A percentile compares a stretch with the other conserved stretches of the same genome.
Evolutionary conservation across 306 rosid genomes (phyloP).

Genomic region (Styphnolobium japonicum): DNA sequence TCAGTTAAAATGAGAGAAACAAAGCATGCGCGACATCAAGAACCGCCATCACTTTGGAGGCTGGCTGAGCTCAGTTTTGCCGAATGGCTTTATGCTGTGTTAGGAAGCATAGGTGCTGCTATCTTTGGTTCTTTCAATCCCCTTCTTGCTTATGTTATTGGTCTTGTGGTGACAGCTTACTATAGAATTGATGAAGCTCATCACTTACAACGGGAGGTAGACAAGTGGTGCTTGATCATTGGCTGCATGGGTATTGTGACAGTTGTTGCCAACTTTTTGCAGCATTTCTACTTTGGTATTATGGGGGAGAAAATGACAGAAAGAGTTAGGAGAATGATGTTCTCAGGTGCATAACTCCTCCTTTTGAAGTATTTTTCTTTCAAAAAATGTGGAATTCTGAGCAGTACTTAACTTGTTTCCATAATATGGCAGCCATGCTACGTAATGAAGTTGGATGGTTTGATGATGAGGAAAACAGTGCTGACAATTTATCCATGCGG

Average conservation of each 20-base stretch:
- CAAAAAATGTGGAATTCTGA: slow-evolving; percentile 5
- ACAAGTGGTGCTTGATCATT: slow-evolving; percentile 90
- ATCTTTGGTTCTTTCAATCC: slow-evolving; percentile 98
- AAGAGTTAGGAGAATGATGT: slow-evolving; percentile 99
- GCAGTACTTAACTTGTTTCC: slow-evolving; percentile 31
- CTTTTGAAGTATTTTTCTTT: slow-evolving; percentile 16
- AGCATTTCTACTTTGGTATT: slow-evolving; percentile 96
- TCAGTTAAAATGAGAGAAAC: slow-evolving; percentile 46
- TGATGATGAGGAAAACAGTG: slow-evolving; percentile 94
- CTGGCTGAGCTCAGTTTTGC: slow-evolving; percentile 85
- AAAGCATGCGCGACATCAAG: slow-evolving; percentile 46
- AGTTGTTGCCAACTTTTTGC: slow-evolving; percentile 95
- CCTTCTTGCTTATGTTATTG: slow-evolving; percentile 90
- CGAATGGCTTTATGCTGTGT: slow-evolving; percentile 93
- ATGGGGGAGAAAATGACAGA: slow-evolving; percentile 99
- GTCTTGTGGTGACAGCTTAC: slow-evolving; percentile 86
- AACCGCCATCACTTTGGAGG: slow-evolving; percentile 86
- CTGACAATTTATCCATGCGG: slow-evolving; percentile 96
- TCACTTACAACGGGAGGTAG: slow-evolving; percentile 54
- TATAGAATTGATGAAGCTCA: slow-evolving; percentile 37
- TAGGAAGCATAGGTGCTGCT: slow-evolving; percentile 97
- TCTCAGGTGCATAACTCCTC: slow-evolving; percentile 69
- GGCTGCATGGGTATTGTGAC: slow-evolving; percentile 97
- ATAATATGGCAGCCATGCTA: slow-evolving; percentile 80
- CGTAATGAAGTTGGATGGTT: slow-evolving; percentile 98